phyloP scores from a whole-genome alignment of 768 basidiomycete genomes.

The Leucocoprinus sp. region DNA sequence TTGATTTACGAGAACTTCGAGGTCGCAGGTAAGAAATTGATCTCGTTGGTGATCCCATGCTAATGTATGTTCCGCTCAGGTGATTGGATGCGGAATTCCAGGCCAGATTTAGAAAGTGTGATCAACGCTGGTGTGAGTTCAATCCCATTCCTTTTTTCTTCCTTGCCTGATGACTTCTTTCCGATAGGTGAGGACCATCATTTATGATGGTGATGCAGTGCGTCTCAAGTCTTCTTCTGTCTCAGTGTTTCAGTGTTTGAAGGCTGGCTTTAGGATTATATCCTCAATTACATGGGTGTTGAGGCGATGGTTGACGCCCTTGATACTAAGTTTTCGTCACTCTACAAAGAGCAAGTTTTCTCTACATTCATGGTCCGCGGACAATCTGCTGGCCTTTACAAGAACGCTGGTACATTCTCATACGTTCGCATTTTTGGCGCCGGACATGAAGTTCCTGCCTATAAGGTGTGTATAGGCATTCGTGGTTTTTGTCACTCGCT shows the following conservation, averaged over 20 bases:
- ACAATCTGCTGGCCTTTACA: conserved; percentile 40
- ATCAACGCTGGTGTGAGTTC: conserved; percentile 43
- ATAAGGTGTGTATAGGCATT: conserved; percentile 22
- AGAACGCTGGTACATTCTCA: conserved; percentile 51
- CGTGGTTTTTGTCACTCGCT: background rate
- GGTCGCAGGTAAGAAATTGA: conserved; percentile 25
- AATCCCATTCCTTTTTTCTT: background rate
- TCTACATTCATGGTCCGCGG: conserved; percentile 43
- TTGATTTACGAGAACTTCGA: conserved; percentile 41
- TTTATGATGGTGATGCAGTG: conserved; percentile 55
- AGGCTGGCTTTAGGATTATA: conserved; percentile 33
- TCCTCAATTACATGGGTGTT: conserved; percentile 46
- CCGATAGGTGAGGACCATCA: conserved; percentile 31
- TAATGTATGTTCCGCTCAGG: conserved; percentile 18
- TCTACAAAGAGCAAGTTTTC: conserved; percentile 36
- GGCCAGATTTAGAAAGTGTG: conserved; percentile 44
- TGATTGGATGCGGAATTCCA: conserved; percentile 51
- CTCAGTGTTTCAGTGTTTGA: background rate
- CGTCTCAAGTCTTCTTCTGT: conserved; percentile 11
- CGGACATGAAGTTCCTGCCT: conserved; percentile 42
- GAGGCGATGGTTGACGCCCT: conserved; percentile 50
- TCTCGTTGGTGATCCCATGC: background rate
- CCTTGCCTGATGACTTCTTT: too few relatives aligned
- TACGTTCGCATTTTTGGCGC: conserved; percentile 45
- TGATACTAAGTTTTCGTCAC: conserved; percentile 34